Conservation (phyloP, 108 stramenopile species). For the Discostella stelligeroides region DNA sequence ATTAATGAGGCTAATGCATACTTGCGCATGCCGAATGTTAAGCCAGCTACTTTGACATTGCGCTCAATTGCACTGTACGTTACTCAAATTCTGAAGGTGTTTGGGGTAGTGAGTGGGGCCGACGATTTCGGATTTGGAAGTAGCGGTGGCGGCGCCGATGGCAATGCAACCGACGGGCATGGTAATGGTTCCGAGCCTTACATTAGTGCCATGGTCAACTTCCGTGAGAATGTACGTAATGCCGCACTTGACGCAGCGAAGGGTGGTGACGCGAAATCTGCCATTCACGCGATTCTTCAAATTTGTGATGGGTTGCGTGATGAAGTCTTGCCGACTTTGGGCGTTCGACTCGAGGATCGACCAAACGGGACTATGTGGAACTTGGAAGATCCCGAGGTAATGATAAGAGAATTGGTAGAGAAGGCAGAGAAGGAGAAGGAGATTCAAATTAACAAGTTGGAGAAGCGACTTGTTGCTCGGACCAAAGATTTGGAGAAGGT, state of each 20-base stretch:
- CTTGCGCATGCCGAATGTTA: conserved; percentile 64
- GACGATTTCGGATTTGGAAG: conserved; percentile 85
- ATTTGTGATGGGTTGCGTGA: conserved; percentile 93
- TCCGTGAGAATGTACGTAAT: conserved; percentile 82
- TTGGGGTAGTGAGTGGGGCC: conserved; percentile 84
- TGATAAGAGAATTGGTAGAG: conserved; percentile 79
- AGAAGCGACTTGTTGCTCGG: conserved; percentile 56
- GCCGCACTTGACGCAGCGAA: conserved; percentile 62
- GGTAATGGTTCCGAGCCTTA: conserved; percentile 58
- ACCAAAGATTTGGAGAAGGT: conserved; percentile 56
- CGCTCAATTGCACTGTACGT: conserved; percentile 84
- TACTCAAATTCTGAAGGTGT: conserved; percentile 85
- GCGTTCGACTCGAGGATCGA: conserved; percentile 93
- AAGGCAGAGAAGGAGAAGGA: conserved; percentile 56
- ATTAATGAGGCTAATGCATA: conserved; percentile 86
- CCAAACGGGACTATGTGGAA: conserved; percentile 90
- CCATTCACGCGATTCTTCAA: conserved; percentile 58
- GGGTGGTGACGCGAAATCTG: conserved; percentile 57
- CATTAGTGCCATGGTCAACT: conserved; percentile 84
- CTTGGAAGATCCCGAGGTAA: conserved; percentile 84
- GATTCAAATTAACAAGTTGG: conserved; percentile 52
- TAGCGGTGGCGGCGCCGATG: conserved; percentile 37
- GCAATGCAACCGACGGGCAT: conserved; percentile 26
- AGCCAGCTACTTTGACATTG: conserved; percentile 63
- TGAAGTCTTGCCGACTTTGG: conserved; percentile 79